phyloP scores from a whole-genome alignment of 164 flowering plant species.

The Magnolia sinica region DNA sequence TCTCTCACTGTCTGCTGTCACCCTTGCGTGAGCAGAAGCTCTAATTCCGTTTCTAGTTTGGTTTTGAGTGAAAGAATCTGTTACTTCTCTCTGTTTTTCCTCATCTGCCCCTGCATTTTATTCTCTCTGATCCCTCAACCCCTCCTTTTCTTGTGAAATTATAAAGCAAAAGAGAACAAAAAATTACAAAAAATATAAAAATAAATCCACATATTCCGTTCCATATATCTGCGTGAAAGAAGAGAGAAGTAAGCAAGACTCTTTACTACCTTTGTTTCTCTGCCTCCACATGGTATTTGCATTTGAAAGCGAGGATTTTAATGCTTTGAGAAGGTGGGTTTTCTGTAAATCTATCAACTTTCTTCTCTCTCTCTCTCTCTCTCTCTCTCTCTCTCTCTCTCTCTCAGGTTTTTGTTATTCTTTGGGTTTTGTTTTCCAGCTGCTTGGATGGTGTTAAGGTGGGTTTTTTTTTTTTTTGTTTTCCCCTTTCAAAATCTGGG shows the following conservation, averaged over 20 bases:
- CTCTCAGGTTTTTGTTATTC: background rate
- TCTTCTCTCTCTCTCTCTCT: slow-evolving; percentile 1
- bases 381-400: slow-evolving; percentile 6
- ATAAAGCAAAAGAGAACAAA: background rate
- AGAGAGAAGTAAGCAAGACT: background rate
- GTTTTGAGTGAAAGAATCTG: slow-evolving; percentile 32
- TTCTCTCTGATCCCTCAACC: background rate
- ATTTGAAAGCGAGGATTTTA: background rate
- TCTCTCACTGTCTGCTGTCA: slow-evolving; percentile 5
- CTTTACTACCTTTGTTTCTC: background rate
- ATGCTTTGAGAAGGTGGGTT: too few species aligned
- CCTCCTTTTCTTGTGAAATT: background rate
- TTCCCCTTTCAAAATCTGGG: background rate
- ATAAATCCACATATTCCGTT: background rate
- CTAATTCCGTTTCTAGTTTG: slow-evolving; percentile 33
- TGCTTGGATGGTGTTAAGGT: background rate
- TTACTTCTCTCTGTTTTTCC: slow-evolving; percentile 9
- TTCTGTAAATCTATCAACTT: too few species aligned
- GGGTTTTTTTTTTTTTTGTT: background rate
- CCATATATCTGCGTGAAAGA: background rate
- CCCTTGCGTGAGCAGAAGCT: slow-evolving; percentile 44
- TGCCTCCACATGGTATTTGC: background rate
- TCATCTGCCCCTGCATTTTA: background rate
- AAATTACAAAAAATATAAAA: background rate
- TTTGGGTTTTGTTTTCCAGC: background rate